A percentile compares a stretch with the other conserved stretches of the same genome.
Evolutionary conservation across 177 flowering plant genomes (phyloP).

Genomic region (Tripterygium wilfordii): DNA sequence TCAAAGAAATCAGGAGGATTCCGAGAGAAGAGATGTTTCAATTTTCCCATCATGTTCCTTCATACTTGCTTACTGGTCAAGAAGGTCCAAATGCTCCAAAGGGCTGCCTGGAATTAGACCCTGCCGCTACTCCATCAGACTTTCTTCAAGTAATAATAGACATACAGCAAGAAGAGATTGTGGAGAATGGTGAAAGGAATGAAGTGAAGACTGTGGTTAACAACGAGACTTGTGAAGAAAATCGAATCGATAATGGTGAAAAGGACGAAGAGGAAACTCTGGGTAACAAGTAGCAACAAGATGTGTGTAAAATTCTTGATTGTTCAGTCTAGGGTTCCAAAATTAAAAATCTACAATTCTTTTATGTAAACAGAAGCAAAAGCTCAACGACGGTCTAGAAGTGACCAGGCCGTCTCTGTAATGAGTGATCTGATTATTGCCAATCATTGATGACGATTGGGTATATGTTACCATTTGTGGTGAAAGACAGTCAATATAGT

Average conservation of each 20-base stretch:
- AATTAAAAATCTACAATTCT: no score
- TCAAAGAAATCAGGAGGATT: slow-evolving; percentile 37
- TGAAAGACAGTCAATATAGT: no score
- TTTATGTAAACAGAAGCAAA: no score
- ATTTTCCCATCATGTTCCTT: slow-evolving; percentile 77
- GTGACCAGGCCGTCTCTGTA: no score
- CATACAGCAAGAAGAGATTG: slow-evolving; percentile 31
- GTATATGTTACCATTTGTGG: no score
- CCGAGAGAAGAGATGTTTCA: slow-evolving; percentile 64
- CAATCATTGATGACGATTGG: no score
- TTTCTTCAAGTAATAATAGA: slow-evolving; percentile 54
- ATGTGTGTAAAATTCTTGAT: no score
- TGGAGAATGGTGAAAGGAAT: slow-evolving; percentile 5
- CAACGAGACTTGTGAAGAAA: slow-evolving; percentile 11
- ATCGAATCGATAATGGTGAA: slow-evolving; percentile 7
- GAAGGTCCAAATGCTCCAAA: slow-evolving; percentile 63
- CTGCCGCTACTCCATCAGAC: slow-evolving; percentile 71
- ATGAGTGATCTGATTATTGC: no score
- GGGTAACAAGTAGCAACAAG: no score
- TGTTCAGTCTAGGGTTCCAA: no score
- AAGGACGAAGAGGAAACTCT: no score
- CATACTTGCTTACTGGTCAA: slow-evolving; percentile 60
- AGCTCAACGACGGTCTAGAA: no score
- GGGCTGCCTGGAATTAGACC: slow-evolving; percentile 80
- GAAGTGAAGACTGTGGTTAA: slow-evolving; percentile 10